Percentiles rank a stretch among this genome's conserved stretches.
phyloP scores from a whole-genome alignment of 352 stramenopile genomes.

The Detonula confervacea region DNA sequence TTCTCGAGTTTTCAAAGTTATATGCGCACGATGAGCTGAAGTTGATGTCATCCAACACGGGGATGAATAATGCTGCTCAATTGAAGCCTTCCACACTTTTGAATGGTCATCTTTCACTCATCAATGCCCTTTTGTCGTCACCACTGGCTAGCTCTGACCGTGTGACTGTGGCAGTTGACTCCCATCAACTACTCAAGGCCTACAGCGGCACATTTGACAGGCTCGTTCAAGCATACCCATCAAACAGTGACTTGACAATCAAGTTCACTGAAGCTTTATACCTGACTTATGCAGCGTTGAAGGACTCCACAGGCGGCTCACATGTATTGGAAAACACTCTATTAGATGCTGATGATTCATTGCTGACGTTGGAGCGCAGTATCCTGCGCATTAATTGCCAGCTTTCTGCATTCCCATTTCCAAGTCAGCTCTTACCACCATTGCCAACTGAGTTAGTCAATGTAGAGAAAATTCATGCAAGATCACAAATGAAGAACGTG shows the following conservation, averaged over 20 bases:
- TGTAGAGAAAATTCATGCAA: constrained; percentile 43
- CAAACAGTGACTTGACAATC: constrained; percentile 18
- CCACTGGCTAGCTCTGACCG: constrained; percentile 25
- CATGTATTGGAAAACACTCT: constrained; percentile 15
- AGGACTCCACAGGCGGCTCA: constrained; percentile 16
- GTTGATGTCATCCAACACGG: constrained; percentile 45
- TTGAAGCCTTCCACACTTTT: constrained; percentile 38
- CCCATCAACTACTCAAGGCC: constrained; percentile 34
- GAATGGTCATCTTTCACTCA: constrained; percentile 38
- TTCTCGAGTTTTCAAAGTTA: constrained; percentile 37
- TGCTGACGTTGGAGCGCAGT: constrained; percentile 32
- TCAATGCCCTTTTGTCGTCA: constrained; percentile 46
- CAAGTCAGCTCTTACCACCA: constrained; percentile 40
- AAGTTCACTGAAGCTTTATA: constrained; percentile 45
- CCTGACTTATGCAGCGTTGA: constrained; percentile 39
- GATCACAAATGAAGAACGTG: constrained; percentile 48
- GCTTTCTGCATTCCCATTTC: constrained; percentile 46
- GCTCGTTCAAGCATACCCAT: constrained; percentile 31
- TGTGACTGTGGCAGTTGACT: constrained; percentile 30
- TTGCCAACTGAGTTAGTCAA: constrained; percentile 46
- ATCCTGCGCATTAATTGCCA: constrained; percentile 35
- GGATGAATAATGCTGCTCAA: constrained; percentile 18
- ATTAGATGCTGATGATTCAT: constrained; percentile 21
- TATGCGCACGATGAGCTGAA: constrained; percentile 30
- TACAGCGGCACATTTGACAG: constrained; percentile 34